Evolutionary conservation across 352 stramenopile species (phyloP).

Genomic region (Globisporangium cystogenes): DNA sequence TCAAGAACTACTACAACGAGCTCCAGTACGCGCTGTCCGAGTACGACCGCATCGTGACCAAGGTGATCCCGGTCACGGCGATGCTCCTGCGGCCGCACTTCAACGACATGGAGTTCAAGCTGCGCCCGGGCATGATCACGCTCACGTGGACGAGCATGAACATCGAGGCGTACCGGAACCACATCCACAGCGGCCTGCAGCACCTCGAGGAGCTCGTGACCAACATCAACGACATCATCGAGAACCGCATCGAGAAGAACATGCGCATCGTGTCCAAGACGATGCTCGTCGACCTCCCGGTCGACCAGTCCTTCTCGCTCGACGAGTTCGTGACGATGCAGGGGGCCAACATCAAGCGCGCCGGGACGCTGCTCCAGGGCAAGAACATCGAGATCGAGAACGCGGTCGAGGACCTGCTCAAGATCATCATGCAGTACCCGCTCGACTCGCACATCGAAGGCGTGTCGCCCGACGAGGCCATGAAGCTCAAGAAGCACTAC

Average conservation of each 20-base stretch:
- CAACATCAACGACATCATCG: slow-evolving; percentile 99
- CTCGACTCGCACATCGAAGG: slow-evolving; percentile 95
- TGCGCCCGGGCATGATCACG: slow-evolving; percentile 98
- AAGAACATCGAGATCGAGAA: slow-evolving; percentile 99
- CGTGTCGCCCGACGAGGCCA: slow-evolving; percentile 91
- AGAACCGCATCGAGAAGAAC: slow-evolving; percentile 99
- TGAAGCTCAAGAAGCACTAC: slow-evolving; percentile 98
- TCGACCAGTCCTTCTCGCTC: slow-evolving; percentile 95
- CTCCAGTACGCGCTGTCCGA: slow-evolving; percentile 96
- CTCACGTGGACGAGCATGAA: slow-evolving; percentile 99
- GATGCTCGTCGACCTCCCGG: slow-evolving; percentile 95
- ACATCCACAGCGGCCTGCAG: slow-evolving; percentile 90
- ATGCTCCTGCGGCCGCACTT: slow-evolving; percentile 96
- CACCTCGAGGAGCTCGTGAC: slow-evolving; percentile 97
- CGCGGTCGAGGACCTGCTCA: slow-evolving; percentile 95
- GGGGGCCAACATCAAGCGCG: slow-evolving; percentile 89
- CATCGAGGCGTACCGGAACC: slow-evolving; percentile 97
- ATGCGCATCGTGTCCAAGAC: slow-evolving; percentile 98
- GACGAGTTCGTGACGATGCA: slow-evolving; percentile 98
- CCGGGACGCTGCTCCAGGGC: slow-evolving; percentile 91
- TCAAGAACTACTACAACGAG: slow-evolving; percentile 99
- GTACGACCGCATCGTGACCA: slow-evolving; percentile 96
- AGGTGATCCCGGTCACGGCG: slow-evolving; percentile 97
- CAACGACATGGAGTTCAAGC: slow-evolving; percentile 99
- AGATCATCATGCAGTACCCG: slow-evolving; percentile 94